Conservation (phyloP, 495 filamentous ascomycete species). For the Xylaria acuta region DNA sequence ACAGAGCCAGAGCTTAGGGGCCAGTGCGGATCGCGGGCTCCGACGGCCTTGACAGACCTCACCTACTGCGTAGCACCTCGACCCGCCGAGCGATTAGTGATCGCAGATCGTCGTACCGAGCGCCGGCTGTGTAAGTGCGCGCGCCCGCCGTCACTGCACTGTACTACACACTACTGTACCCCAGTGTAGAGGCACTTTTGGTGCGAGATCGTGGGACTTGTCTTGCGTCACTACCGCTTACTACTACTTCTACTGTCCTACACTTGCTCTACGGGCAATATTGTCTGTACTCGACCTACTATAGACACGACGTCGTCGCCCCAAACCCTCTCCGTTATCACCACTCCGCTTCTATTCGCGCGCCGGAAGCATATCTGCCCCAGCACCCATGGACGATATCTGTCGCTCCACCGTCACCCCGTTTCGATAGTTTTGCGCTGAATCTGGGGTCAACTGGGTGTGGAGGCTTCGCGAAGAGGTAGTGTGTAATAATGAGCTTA, state of each 20-base stretch:
- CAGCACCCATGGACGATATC: constrained; percentile 13
- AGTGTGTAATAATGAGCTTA: constrained; percentile 29
- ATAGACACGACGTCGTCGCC: background rate
- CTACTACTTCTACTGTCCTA: background rate
- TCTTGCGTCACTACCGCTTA: constrained; percentile 10
- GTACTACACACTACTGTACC: background rate
- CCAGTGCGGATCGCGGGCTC: background rate
- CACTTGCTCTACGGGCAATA: background rate
- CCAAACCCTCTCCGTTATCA: background rate
- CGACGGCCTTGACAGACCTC: background rate
- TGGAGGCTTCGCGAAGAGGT: background rate
- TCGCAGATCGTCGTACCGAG: background rate
- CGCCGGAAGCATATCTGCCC: background rate
- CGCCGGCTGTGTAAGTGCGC: background rate
- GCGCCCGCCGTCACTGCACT: background rate
- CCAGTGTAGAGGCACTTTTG: background rate
- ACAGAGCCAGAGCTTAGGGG: background rate
- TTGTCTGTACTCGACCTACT: background rate
- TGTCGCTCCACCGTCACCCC: background rate
- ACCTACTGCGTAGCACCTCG: background rate
- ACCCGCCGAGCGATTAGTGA: constrained; percentile 14
- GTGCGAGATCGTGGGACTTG: background rate
- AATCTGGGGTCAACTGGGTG: background rate
- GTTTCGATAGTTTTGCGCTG: background rate
- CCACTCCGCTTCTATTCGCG: background rate